Evolutionary conservation across 208 protist genomes (phyloP).

Genomic region (Crithidia mellificae): DNA sequence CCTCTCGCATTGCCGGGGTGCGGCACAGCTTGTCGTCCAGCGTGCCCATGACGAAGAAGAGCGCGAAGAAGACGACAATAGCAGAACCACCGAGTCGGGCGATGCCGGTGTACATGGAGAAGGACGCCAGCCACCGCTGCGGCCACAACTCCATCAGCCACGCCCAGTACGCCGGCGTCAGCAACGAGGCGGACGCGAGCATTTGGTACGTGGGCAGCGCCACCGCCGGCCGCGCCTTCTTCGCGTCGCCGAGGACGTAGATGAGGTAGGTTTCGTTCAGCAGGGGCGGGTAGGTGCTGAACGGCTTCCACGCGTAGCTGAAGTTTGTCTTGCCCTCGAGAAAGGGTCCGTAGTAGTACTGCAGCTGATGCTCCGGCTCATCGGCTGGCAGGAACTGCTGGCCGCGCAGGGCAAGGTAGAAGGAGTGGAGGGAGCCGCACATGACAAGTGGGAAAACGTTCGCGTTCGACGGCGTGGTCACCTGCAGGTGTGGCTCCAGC

Average conservation of each 20-base stretch:
- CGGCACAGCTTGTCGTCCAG: constrained; percentile 22
- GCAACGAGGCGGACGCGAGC: constrained; percentile 17
- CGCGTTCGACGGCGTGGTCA: constrained; percentile 29
- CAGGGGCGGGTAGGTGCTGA: constrained; percentile 47
- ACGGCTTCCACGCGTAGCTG: constrained; percentile 70
- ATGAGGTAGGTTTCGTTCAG: constrained; percentile 67
- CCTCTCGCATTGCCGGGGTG: constrained; percentile 15
- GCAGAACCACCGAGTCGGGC: constrained; percentile 43
- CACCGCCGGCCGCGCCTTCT: constrained; percentile 34
- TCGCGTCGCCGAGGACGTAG: constrained; percentile 47
- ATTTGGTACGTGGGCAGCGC: constrained; percentile 37
- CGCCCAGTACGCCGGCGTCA: constrained; percentile 16
- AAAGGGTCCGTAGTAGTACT: constrained; percentile 79
- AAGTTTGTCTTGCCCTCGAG: constrained; percentile 33
- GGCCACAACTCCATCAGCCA: constrained; percentile 55
- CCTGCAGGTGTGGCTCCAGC: constrained; percentile 57
- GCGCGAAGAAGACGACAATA: constrained; percentile 48
- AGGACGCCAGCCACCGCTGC: constrained; percentile 61
- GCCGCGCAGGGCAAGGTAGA: constrained; percentile 63
- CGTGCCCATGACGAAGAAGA: constrained; percentile 37
- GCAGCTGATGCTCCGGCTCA: constrained; percentile 70
- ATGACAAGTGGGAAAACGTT: constrained; percentile 58
- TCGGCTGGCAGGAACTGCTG: constrained; percentile 37
- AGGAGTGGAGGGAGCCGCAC: constrained; percentile 71
- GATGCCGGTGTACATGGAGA: constrained; percentile 58